These are phyloP conservation scores for Sporisorium sorghi DNA, from an alignment of 1,284 basidiomycete genomes.

Conservation along the genomic window DNA sequence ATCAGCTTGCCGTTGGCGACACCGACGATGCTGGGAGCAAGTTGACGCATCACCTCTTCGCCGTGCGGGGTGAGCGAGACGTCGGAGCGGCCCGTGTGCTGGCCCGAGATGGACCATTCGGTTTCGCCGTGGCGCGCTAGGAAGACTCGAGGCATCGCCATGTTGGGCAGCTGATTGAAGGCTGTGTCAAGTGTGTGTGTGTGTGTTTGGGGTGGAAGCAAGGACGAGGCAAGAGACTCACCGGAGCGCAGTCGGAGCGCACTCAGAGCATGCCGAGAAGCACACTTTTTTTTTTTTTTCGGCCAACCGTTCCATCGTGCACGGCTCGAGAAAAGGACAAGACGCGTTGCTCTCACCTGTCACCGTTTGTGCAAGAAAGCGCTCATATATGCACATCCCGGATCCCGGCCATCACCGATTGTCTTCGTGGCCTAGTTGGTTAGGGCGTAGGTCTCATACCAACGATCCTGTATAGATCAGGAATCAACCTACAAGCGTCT, in stretches of 20 bases:
- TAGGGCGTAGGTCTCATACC: constrained; percentile 55
- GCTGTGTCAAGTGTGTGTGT: neutral
- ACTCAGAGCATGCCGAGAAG: neutral
- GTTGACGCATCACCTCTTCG: constrained; percentile 56
- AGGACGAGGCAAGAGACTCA: neutral
- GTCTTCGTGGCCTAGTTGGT: constrained; percentile 54
- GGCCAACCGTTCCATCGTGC: neutral
- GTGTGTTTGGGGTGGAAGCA: neutral
- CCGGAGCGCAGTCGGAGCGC: neutral
- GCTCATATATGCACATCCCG: too few species aligned
- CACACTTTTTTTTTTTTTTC: neutral
- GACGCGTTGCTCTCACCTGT: neutral
- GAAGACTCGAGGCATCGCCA: constrained; percentile 65
- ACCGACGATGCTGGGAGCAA: constrained; percentile 61
- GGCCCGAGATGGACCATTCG: constrained; percentile 66
- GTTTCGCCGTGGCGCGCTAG: constrained; percentile 67
- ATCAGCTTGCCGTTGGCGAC: constrained; percentile 56
- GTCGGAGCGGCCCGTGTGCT: constrained; percentile 67
- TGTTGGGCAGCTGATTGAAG: constrained; percentile 10
- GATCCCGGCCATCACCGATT: neutral
- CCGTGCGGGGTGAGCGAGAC: constrained; percentile 64
- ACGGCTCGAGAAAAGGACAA: neutral
- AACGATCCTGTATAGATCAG: constrained; percentile 39
- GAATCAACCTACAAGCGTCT: constrained; percentile 33
- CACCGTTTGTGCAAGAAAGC: too few species aligned